Evolutionary conservation across 2,329 filamentous ascomycete genomes (phyloP), one percentile per base, ranked within the genome.

Genomic region (Whalleya microplaca): DNA sequence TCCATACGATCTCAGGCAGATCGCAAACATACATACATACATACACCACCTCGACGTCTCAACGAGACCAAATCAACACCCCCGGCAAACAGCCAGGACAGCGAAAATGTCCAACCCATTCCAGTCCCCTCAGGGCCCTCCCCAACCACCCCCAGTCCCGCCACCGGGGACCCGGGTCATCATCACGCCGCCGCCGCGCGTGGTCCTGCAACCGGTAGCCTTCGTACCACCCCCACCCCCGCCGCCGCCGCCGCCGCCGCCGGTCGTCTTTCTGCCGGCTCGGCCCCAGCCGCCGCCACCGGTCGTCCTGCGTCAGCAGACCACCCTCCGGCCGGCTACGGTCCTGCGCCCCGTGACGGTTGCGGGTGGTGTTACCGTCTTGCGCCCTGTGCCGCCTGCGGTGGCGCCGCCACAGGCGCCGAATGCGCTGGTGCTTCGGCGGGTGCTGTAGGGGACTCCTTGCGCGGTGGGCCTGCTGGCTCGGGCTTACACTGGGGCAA

Each of bases 151-250:
- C 23, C 23, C 23, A 9, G 4, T 27, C 23, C 23, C 48, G 27
- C 56, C 58, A 2, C 51, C 40, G 4, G 21, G 51, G 21, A 55
- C 44, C 48, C 21, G 48, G 43, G 42, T 55, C 37, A 55, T 58
- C 49, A 58, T 58, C 52, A 51, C 49, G 21, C 55, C 51, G 16
- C 54, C 53, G 2, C 37, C 23, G 16, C 12, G 2, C 18, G 12
- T 23, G 43, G 41, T 37, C 29, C 7, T 45, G 23, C 20, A 4
- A n/a, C 41, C 45, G 23, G 4, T 19, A 23, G 23, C 23, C 23
- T 27, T 27, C 23, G 23, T 27, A 27, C 23, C 23, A 9, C 14
- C 32, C 7, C 23, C 23, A 9, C 14, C 32, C 7, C 32, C 32
- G 32, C 14, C 32, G 4, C 32, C 32, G 14, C 32, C 32, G 14